These are phyloP conservation scores for Ceratocystis destructans DNA, from an alignment of 2,329 filamentous ascomycete genomes.

Conservation along the genomic window DNA sequence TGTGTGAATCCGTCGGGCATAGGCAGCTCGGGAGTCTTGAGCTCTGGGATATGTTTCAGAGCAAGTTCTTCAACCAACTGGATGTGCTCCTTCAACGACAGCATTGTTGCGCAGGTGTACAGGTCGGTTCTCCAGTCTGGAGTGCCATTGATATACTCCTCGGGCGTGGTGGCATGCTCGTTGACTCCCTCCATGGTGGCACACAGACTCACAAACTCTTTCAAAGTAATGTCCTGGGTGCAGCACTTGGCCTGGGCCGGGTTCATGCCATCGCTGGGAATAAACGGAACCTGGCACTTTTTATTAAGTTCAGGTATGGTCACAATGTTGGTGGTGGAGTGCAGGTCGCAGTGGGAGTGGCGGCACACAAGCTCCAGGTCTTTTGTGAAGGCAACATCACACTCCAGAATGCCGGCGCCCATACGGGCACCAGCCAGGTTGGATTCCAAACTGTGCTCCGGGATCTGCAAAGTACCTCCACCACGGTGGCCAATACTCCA, in stretches of 20 bases:
- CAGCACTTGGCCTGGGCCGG: conserved; percentile 52
- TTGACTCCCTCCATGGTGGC: conserved; percentile 57
- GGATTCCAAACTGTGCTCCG: conserved; percentile 48
- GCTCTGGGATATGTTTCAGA: conserved; percentile 51
- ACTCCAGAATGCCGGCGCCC: conserved; percentile 54
- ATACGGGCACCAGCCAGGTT: conserved; percentile 50
- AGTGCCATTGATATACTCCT: conserved; percentile 45
- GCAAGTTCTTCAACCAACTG: conserved; percentile 42
- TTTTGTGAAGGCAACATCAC: conserved; percentile 52
- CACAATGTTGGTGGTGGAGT: conserved; percentile 56
- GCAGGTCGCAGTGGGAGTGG: conserved; percentile 53
- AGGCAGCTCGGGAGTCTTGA: conserved; percentile 53
- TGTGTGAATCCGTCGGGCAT: conserved; percentile 58
- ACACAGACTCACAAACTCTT: conserved; percentile 54
- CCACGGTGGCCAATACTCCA: conserved; percentile 52
- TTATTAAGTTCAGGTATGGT: conserved; percentile 44
- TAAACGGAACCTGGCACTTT: conserved; percentile 50
- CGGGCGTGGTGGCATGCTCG: conserved; percentile 41
- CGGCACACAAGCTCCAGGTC: conserved; percentile 54
- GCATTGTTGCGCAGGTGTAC: conserved; percentile 50
- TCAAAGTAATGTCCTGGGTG: conserved; percentile 55
- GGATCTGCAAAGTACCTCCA: conserved; percentile 47
- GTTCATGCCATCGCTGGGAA: conserved; percentile 37
- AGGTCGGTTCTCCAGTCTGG: conserved; percentile 51
- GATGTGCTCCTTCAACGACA: conserved; percentile 50